Evolutionary conservation across 176 grass and related monocot genomes (phyloP).

Genomic region (Alloteropsis semialata): DNA sequence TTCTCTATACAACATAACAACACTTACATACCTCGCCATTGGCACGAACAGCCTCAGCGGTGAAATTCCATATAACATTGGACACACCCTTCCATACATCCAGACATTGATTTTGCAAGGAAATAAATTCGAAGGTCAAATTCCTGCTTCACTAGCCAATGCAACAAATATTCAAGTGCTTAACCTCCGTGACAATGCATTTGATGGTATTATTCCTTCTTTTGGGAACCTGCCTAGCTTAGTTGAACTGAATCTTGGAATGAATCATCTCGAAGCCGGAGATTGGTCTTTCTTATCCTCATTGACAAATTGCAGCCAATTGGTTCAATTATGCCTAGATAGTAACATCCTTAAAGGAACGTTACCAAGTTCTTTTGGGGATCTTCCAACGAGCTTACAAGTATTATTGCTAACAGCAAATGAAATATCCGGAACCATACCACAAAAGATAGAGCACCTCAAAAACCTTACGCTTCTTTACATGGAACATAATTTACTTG

Average conservation of each 20-base stretch:
- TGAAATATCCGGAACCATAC: constrained; percentile 33
- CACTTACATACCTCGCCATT: neutral
- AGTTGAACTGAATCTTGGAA: neutral
- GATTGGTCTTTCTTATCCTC: neutral
- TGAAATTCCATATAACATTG: neutral
- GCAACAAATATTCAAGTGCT: neutral
- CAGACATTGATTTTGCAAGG: neutral
- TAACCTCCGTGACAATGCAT: neutral
- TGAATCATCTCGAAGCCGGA: neutral
- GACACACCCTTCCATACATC: neutral
- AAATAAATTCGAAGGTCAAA: neutral
- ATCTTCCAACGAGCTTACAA: neutral
- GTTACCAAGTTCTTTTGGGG: constrained; percentile 22
- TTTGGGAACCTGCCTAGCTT: neutral
- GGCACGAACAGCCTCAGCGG: neutral
- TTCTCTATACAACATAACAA: neutral
- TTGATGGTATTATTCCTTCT: neutral
- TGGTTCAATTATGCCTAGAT: neutral
- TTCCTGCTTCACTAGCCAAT: neutral
- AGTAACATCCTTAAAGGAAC: neutral
- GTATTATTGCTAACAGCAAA: constrained; percentile 18
- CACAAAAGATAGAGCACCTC: constrained; percentile 19
- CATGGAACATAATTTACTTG: neutral
- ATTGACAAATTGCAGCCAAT: neutral
- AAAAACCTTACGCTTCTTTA: neutral